These are phyloP conservation scores for Paraconiothyrium brasiliense DNA, from an alignment of 2,329 filamentous ascomycete genomes.

Conservation along the genomic window DNA sequence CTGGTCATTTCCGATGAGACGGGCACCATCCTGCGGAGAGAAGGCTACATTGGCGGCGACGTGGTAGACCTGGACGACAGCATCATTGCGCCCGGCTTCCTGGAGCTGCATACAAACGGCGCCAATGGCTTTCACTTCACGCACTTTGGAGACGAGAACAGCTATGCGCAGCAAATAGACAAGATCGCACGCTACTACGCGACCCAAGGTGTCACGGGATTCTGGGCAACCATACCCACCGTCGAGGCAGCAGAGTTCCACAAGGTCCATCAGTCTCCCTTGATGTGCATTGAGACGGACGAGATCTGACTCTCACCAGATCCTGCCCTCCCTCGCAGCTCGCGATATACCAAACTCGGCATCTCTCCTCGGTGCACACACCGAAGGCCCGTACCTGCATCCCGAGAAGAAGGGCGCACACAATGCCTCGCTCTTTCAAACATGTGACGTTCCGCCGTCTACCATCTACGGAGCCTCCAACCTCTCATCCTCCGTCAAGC, in stretches of 20 bases:
- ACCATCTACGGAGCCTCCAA: constrained; percentile 59
- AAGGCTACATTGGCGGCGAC: constrained; percentile 56
- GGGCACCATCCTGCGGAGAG: constrained; percentile 53
- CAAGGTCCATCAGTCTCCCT: constrained; percentile 41
- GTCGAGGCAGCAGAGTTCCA: constrained; percentile 58
- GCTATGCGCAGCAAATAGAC: constrained; percentile 56
- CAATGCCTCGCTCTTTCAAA: constrained; percentile 56
- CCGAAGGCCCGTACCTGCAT: constrained; percentile 65
- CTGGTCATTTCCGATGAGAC: constrained; percentile 57
- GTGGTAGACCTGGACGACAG: constrained; percentile 59
- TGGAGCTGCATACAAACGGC: constrained; percentile 66
- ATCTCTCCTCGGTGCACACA: constrained; percentile 65
- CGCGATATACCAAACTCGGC: constrained; percentile 55
- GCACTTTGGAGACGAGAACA: constrained; percentile 54
- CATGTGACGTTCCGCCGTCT: constrained; percentile 44
- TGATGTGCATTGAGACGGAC: not conserved
- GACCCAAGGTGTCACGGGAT: constrained; percentile 62
- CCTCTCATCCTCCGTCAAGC: constrained; percentile 54
- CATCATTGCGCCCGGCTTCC: constrained; percentile 64
- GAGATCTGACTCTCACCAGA: constrained; percentile 39
- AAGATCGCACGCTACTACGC: constrained; percentile 60
- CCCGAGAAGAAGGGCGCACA: constrained; percentile 65
- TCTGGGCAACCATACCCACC: constrained; percentile 64
- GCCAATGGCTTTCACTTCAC: constrained; percentile 65
- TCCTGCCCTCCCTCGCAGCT: constrained; percentile 59